Conservation (phyloP, 768 basidiomycete species). For the Suillus clintonianus region DNA sequence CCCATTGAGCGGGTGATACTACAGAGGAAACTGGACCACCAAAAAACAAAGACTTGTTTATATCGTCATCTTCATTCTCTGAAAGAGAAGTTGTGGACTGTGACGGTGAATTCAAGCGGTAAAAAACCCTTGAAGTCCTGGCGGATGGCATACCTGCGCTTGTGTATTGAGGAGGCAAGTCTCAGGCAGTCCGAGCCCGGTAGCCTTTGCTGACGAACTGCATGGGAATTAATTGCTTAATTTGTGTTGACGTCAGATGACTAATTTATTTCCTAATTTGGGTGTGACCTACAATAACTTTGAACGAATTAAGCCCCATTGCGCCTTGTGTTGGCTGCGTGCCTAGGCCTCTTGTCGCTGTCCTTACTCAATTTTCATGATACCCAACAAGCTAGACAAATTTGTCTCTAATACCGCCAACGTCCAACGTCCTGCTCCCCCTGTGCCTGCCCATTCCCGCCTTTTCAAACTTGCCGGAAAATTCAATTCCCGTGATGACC, state of each 20-base stretch:
- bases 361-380: slow-evolving; percentile 14
- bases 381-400: slow-evolving; percentile 16
- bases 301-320: neutral
- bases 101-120: slow-evolving; percentile 48
- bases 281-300: too few species aligned
- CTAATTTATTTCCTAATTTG: neutral
- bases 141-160: slow-evolving; percentile 17
- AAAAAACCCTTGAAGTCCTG: slow-evolving; percentile 36
- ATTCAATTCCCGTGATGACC: slow-evolving; percentile 2
- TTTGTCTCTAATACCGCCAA: slow-evolving; percentile 1
- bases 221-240: slow-evolving; percentile 9
- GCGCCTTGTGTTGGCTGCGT: slow-evolving; percentile 1
- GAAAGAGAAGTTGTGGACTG: slow-evolving; percentile 80
- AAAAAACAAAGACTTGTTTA: slow-evolving; percentile 47
- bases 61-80: slow-evolving; percentile 71
- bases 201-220: slow-evolving; percentile 3
- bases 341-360: neutral
- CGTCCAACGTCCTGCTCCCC: slow-evolving; percentile 2
- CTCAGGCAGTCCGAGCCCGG: neutral
- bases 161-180: neutral
- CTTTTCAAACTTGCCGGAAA: slow-evolving; percentile 10
- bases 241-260: neutral
- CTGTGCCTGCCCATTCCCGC: slow-evolving; percentile 3
- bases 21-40: slow-evolving; percentile 38
- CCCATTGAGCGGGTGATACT: slow-evolving; percentile 71